These are phyloP conservation scores for Plasmodium reichenowi DNA, from an alignment of 169 alveolate genomes.

Conservation along the genomic window DNA sequence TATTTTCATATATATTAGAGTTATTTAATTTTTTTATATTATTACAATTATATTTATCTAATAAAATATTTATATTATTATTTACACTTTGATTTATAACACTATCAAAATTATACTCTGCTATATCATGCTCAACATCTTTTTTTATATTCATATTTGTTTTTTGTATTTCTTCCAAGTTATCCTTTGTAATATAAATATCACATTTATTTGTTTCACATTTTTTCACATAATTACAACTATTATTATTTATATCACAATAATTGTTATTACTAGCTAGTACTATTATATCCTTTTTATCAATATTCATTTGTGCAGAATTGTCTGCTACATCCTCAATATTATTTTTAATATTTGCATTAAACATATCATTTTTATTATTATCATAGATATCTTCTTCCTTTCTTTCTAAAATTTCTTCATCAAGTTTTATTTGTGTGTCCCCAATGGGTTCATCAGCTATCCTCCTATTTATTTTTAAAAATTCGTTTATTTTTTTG, in stretches of 20 bases:
- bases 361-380: neutral
- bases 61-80: neutral
- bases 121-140: neutral
- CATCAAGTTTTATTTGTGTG: no score
- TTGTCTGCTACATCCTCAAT: neutral
- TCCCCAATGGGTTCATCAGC: no score
- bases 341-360: neutral
- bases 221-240: neutral
- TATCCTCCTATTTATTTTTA: no score
- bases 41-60: no score
- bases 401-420: no score
- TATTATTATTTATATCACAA: neutral
- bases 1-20: no score
- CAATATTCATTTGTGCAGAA: neutral
- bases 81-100: neutral
- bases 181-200: constrained; percentile 2
- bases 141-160: neutral
- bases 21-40: constrained; percentile 5
- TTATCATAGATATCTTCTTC: constrained; percentile 1
- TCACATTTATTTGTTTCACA: constrained; percentile 4
- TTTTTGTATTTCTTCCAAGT: constrained; percentile 2
- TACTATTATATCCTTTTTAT: neutral
- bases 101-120: neutral
- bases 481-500: no score
- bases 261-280: neutral